Evolutionary conservation across 163 green algal genomes (phyloP), one percentile per base, ranked within the genome.

Genomic region (Coccomyxa subellipsoidea): DNA sequence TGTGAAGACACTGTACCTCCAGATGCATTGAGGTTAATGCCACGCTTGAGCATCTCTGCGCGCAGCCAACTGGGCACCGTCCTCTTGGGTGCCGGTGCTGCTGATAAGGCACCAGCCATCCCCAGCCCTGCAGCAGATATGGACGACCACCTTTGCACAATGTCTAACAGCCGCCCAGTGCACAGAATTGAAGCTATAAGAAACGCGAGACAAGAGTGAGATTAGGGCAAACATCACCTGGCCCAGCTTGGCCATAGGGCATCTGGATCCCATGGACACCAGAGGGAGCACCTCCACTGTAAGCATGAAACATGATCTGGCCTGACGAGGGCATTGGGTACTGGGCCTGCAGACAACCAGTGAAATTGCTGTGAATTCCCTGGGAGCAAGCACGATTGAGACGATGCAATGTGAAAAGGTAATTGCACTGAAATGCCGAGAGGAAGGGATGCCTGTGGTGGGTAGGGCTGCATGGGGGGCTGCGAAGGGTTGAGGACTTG

Each of bases 1-100:
- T n/a, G 47, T 27, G 47, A 59, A 18, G 47, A 8, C 15, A 7
- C 15, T 27, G 47, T 29, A 80, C 76, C 76, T 34, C 32, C 76
- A 29, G 37, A 29, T 34, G 38, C 76, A 66, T 34, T 39, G 2
- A n/a, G 36, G 9, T 25, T 36, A 29, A 80, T 38, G 7, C 76
- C 76, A 7, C 76, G 37, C 76, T 80, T 80, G 76, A 80, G 76
- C 39, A 80, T 70, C 76, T 80, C 76, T 29, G 76, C 76, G 8
- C 76, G 37, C 76, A 80, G 76, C 76, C 76, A 70, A 71, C n/a
- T 53, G 0, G 78, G 83, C 37, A 80, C 37, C 39, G 81, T 69
- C 69, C 29, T 84, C 29, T 71, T 70, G 5, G 54, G 79, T 25
- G 35, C 21, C 7, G 70, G 34, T 31, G n/a, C 69, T 23, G 32